These are phyloP conservation scores for Catharanthus roseus DNA, from an alignment of 257 asterid species.

Conservation along the genomic window DNA sequence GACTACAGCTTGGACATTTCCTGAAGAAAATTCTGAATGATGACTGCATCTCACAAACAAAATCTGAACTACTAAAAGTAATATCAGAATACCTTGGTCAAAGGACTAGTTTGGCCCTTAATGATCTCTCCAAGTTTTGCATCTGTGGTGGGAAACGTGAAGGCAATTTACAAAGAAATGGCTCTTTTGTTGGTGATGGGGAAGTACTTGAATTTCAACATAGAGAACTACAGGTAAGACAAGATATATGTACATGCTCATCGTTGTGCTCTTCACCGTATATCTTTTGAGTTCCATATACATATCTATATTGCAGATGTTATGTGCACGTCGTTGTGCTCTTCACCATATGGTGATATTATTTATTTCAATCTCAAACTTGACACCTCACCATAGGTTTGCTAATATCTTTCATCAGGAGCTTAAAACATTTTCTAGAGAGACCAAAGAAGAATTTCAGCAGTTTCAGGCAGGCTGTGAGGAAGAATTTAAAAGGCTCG, in stretches of 20 bases:
- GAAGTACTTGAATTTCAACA: conserved; percentile 59
- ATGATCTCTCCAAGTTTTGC: conserved; percentile 52
- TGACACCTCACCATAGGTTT: background rate
- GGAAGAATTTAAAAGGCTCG: conserved; percentile 55
- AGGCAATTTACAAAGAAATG: conserved; percentile 19
- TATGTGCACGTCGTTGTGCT: no score
- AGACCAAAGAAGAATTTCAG: conserved; percentile 51
- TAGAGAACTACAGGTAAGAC: conserved; percentile 58
- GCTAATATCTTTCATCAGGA: conserved; percentile 37
- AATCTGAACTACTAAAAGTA: conserved; percentile 49
- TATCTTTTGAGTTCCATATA: no score
- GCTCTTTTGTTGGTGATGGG: conserved; percentile 25
- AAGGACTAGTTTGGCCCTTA: conserved; percentile 55
- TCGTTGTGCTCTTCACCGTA: no score
- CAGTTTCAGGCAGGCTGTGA: conserved; percentile 54
- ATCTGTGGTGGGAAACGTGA: conserved; percentile 56
- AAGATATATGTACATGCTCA: no score
- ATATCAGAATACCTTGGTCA: conserved; percentile 58
- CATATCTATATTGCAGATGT: no score
- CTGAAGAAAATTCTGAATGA: conserved; percentile 50
- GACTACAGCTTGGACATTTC: conserved; percentile 60
- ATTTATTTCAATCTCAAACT: no score
- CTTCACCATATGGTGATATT: no score
- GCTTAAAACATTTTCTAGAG: conserved; percentile 51
- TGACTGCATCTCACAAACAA: conserved; percentile 47